Conservation (phyloP, 2,329 filamentous ascomycete genomes). For the Penicillium vulpinum region DNA sequence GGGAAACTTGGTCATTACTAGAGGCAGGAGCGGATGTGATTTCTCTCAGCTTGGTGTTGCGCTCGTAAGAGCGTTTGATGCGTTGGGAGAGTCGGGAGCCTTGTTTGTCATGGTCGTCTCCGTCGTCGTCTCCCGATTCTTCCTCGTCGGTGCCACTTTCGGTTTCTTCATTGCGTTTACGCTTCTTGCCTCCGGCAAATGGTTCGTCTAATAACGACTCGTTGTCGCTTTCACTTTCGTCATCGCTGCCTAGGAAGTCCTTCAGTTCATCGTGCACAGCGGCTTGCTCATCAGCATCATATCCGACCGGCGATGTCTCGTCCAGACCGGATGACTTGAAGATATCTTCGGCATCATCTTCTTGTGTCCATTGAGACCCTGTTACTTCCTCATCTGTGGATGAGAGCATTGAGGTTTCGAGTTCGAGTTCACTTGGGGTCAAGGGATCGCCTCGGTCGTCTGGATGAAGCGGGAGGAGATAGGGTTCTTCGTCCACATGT, state of each 20-base stretch:
- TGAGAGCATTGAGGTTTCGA: constrained; percentile 47
- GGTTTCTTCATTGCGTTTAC: constrained; percentile 36
- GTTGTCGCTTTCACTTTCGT: constrained; percentile 53
- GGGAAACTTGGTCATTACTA: constrained; percentile 2
- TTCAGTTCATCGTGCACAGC: constrained; percentile 70
- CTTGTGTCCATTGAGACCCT: constrained; percentile 49
- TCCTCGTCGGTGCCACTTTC: constrained; percentile 25
- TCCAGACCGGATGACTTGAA: constrained; percentile 53
- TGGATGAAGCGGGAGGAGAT: constrained; percentile 73
- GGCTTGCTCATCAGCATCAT: constrained; percentile 64
- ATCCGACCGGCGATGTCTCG: constrained; percentile 54
- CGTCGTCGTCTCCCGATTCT: constrained; percentile 23
- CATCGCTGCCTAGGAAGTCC: constrained; percentile 63
- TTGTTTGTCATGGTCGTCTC: constrained; percentile 43
- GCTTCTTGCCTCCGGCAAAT: constrained; percentile 33
- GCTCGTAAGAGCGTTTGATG: constrained; percentile 45
- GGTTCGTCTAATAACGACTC: constrained; percentile 39
- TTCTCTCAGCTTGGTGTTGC: constrained; percentile 41
- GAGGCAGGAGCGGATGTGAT: constrained; percentile 33
- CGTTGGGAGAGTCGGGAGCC: constrained; percentile 41
- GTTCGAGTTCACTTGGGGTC: constrained; percentile 44
- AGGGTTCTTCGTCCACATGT: constrained; percentile 74
- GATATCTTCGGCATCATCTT: constrained; percentile 49
- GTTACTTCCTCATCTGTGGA: constrained; percentile 49
- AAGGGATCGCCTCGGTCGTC: constrained; percentile 58